phyloP scores from a whole-genome alignment of 768 basidiomycete genomes.

The Leccinum incarnatum region DNA sequence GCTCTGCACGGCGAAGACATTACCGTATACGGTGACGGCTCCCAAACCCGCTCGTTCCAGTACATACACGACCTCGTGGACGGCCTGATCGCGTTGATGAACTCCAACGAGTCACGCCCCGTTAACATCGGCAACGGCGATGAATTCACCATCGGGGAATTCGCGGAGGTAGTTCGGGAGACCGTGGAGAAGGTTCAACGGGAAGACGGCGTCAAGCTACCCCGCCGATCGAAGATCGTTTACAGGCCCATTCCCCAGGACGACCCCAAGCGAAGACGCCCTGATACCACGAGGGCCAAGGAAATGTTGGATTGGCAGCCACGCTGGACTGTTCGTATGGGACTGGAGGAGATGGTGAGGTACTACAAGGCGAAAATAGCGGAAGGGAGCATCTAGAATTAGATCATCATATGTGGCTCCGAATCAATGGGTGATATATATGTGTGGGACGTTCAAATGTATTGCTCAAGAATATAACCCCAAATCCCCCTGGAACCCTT shows the following conservation, averaged over 20 bases:
- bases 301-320: slow-evolving; percentile 86
- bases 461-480: background rate
- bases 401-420: background rate
- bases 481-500: slow-evolving; percentile 1
- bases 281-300: slow-evolving; percentile 91
- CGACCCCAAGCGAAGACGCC: slow-evolving; percentile 91
- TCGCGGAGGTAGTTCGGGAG: slow-evolving; percentile 88
- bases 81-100: slow-evolving; percentile 92
- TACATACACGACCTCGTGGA: slow-evolving; percentile 98
- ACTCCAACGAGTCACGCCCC: slow-evolving; percentile 87
- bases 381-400: slow-evolving; percentile 68
- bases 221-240: slow-evolving; percentile 60
- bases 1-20: slow-evolving; percentile 95
- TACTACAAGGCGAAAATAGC: slow-evolving; percentile 91
- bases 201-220: slow-evolving; percentile 62
- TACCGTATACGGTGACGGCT: slow-evolving; percentile 94
- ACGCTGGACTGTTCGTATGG: slow-evolving; percentile 89
- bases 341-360: slow-evolving; percentile 90
- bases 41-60: slow-evolving; percentile 93
- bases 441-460: background rate
- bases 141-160: slow-evolving; percentile 94
- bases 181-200: slow-evolving; percentile 91
- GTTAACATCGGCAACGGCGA: slow-evolving; percentile 96
- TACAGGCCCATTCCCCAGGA: slow-evolving; percentile 84
- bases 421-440: background rate